Conservation (phyloP, 805 yeast genomes). For the Jamesozyma gamospora region DNA sequence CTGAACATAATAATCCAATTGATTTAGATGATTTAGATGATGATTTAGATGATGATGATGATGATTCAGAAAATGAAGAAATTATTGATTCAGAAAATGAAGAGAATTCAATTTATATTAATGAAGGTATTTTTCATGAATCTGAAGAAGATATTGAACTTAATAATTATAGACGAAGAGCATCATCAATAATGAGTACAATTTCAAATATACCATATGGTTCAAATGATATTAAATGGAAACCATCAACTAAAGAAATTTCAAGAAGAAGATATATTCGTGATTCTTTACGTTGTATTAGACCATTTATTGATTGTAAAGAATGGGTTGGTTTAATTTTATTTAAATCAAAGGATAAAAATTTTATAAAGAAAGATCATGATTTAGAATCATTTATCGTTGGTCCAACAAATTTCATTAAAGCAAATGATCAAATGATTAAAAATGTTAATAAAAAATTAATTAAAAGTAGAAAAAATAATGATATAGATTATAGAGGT, state of each 20-base stretch:
- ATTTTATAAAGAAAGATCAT: slow-evolving; percentile 18
- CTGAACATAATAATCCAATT: slow-evolving; percentile 20
- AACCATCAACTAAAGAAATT: slow-evolving; percentile 33
- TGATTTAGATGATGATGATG: slow-evolving; percentile 6
- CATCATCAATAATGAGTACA: slow-evolving; percentile 19
- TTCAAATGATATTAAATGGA: slow-evolving; percentile 36
- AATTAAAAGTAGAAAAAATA: background rate
- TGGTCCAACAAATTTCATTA: slow-evolving; percentile 23
- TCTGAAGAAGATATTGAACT: slow-evolving; percentile 17
- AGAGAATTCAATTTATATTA: slow-evolving; percentile 15
- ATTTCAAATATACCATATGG: slow-evolving; percentile 18
- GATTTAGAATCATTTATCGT: slow-evolving; percentile 20
- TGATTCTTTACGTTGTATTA: slow-evolving; percentile 48
- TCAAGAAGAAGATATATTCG: slow-evolving; percentile 36
- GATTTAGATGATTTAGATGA: slow-evolving; percentile 6
- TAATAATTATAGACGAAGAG: slow-evolving; percentile 6
- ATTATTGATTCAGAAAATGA: slow-evolving; percentile 9
- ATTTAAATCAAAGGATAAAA: slow-evolving; percentile 25
- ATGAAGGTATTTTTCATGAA: slow-evolving; percentile 24
- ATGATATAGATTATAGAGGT: slow-evolving; percentile 1
- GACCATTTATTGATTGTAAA: slow-evolving; percentile 42
- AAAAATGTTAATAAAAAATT: background rate
- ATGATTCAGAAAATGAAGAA: slow-evolving; percentile 9
- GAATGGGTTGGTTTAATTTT: slow-evolving; percentile 42
- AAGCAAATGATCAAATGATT: slow-evolving; percentile 5